Evolutionary conservation across 768 basidiomycete genomes (phyloP).

Genomic region (Boletus reticuloceps): DNA sequence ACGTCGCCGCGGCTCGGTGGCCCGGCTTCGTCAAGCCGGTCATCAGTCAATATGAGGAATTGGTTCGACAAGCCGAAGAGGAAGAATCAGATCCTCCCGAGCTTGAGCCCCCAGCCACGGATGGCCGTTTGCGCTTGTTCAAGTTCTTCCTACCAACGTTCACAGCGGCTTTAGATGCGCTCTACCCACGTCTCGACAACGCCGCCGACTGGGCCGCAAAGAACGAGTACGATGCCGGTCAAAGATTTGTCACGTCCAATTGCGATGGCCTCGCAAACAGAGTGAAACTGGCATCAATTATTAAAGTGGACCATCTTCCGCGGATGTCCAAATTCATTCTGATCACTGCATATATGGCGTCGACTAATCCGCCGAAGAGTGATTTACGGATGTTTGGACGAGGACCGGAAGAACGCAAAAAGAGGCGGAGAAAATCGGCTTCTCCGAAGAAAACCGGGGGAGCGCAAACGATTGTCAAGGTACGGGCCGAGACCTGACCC

Average conservation of each 20-base stretch:
- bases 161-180: constrained; percentile 56
- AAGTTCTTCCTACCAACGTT: constrained; percentile 63
- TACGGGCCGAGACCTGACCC: constrained; percentile 11
- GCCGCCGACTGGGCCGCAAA: constrained; percentile 59
- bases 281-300: constrained; percentile 4
- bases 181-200: constrained; percentile 67
- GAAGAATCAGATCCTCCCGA: constrained; percentile 24
- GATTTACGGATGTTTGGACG: constrained; percentile 84
- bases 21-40: constrained; percentile 74
- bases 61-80: constrained; percentile 20
- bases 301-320: constrained; percentile 43
- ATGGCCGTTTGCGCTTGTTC: constrained; percentile 63
- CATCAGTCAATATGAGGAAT: constrained; percentile 43
- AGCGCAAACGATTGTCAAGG: constrained; percentile 46
- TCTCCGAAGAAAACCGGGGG: constrained; percentile 35
- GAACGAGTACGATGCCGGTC: constrained; percentile 42
- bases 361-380: constrained; percentile 78
- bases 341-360: constrained; percentile 76
- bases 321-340: constrained; percentile 74
- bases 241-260: neutral
- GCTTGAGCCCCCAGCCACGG: constrained; percentile 46
- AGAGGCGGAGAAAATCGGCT: constrained; percentile 45
- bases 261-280: neutral
- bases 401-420: constrained; percentile 62
- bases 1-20: constrained; percentile 78